A percentile compares a stretch with the other conserved stretches of the same genome.
phyloP scores from a whole-genome alignment of 768 basidiomycete species.

The Termitomyces sp. region DNA sequence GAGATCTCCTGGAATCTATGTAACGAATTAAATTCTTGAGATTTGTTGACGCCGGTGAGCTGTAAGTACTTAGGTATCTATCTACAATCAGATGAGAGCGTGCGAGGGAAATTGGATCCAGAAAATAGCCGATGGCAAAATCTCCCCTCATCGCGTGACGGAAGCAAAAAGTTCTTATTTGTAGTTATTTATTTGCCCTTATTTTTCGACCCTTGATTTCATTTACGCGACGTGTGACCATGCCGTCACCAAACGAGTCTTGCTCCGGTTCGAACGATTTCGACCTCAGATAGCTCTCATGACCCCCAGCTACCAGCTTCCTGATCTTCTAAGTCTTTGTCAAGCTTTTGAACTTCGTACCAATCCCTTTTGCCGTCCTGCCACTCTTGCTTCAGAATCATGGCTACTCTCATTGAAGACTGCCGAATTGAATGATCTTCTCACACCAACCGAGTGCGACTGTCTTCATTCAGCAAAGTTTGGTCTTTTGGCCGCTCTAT shows the following conservation, averaged over 20 bases:
- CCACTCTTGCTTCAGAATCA: conserved; percentile 30
- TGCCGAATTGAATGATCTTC: conserved; percentile 12
- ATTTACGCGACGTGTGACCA: conserved; percentile 11
- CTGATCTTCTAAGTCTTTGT: conserved; percentile 34
- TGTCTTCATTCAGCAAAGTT: conserved; percentile 27
- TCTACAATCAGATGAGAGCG: not conserved
- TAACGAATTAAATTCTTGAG: not conserved
- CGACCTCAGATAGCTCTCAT: conserved; percentile 3
- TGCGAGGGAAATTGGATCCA: not conserved
- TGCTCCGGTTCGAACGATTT: conserved; percentile 7
- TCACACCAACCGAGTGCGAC: conserved; percentile 26
- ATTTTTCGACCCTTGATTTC: conserved; percentile 17
- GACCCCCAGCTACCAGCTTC: conserved; percentile 38
- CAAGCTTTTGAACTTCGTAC: conserved; percentile 33
- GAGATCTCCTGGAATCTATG: not conserved
- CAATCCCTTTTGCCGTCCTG: conserved; percentile 34
- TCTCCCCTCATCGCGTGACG: conserved; percentile 15
- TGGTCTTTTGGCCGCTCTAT: conserved; percentile 56
- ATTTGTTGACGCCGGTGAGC: not conserved
- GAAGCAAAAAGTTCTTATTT: conserved; percentile 14
- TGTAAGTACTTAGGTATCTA: not conserved
- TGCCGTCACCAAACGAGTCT: conserved; percentile 4
- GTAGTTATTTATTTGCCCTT: not conserved
- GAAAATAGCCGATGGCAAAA: conserved; percentile 4
- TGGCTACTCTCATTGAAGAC: conserved; percentile 24